Evolutionary conservation across 129 eudicot genomes (phyloP).

Genomic region (Lonicera japonica): DNA sequence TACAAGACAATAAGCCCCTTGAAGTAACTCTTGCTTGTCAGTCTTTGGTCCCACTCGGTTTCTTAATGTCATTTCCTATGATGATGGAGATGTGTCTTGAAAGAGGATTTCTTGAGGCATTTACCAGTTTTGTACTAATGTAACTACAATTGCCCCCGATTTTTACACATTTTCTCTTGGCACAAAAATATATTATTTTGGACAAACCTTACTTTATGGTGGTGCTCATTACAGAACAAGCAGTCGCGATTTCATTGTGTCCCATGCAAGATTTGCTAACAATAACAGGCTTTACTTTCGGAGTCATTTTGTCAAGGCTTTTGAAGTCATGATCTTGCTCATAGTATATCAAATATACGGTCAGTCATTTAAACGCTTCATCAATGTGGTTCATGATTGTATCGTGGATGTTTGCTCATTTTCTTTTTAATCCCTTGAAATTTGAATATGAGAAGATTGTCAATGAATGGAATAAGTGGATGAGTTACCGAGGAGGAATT

Average conservation of each 20-base stretch:
- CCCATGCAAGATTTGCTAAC: conserved; percentile 90
- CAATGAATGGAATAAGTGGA: conserved; percentile 92
- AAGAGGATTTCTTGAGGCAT: conserved; percentile 70
- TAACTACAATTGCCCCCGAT: conserved; percentile 83
- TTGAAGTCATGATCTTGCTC: conserved; percentile 77
- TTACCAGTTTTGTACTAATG: conserved; percentile 86
- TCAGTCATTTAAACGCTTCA: conserved; percentile 45
- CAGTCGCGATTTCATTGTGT: conserved; percentile 92
- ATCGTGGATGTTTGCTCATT: conserved; percentile 93
- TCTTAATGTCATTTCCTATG: conserved; percentile 96
- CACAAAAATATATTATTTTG: conserved; percentile 79
- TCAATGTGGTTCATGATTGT: conserved; percentile 95
- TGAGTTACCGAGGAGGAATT: conserved; percentile 85
- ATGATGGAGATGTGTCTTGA: conserved; percentile 97
- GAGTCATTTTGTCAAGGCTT: conserved; percentile 87
- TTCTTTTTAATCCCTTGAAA: conserved; percentile 89
- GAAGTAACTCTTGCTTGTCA: conserved; percentile 96
- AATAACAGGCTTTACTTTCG: conserved; percentile 83
- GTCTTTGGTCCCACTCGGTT: conserved; percentile 82
- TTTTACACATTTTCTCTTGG: conserved; percentile 91
- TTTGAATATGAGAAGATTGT: conserved; percentile 96
- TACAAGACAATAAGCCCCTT: conserved; percentile 66
- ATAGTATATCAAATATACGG: conserved; percentile 79
- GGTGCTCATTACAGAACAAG: conserved; percentile 92
- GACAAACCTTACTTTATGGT: conserved; percentile 88